phyloP scores from a whole-genome alignment of 2,329 filamentous ascomycete species.

The Pseudofabraea citricarpa region DNA sequence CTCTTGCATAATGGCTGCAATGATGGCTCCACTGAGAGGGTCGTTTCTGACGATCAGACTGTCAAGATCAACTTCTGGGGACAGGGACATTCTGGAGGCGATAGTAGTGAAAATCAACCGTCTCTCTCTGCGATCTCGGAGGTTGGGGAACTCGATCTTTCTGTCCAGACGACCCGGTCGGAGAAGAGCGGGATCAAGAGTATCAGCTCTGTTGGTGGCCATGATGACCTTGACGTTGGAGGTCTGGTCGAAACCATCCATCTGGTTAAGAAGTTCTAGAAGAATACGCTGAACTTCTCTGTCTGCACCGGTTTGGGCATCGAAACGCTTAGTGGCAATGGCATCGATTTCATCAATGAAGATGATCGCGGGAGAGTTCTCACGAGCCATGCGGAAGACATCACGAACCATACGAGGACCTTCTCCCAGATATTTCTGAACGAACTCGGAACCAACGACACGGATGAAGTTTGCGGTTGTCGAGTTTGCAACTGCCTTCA shows the following conservation, averaged over 20 bases:
- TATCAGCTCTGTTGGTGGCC: constrained; percentile 98
- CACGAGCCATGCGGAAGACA: constrained; percentile 97
- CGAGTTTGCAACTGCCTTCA: constrained; percentile 97
- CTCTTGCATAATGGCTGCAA: constrained; percentile 99
- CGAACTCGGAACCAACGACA: constrained; percentile 96
- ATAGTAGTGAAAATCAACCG: constrained; percentile 98
- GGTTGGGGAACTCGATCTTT: constrained; percentile 98
- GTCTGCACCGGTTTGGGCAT: constrained; percentile 96
- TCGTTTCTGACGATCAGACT: constrained; percentile 96
- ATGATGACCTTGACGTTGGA: constrained; percentile 99
- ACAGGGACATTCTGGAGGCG: constrained; percentile 92
- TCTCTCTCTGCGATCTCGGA: constrained; percentile 89
- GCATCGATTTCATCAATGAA: constrained; percentile 99
- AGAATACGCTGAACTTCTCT: constrained; percentile 98
- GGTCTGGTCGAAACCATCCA: constrained; percentile 99
- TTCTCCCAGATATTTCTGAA: constrained; percentile 97
- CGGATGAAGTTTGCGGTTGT: constrained; percentile 98
- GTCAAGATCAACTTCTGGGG: constrained; percentile 93
- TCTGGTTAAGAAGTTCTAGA: constrained; percentile 95
- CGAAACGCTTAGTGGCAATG: constrained; percentile 98
- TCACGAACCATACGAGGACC: constrained; percentile 98
- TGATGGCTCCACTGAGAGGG: constrained; percentile 89
- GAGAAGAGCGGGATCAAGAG: constrained; percentile 88
- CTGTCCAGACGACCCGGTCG: constrained; percentile 92
- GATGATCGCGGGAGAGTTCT: constrained; percentile 97